These are phyloP conservation scores for Delitschia confertaspora DNA, from an alignment of 495 filamentous ascomycete species.

Conservation along the genomic window DNA sequence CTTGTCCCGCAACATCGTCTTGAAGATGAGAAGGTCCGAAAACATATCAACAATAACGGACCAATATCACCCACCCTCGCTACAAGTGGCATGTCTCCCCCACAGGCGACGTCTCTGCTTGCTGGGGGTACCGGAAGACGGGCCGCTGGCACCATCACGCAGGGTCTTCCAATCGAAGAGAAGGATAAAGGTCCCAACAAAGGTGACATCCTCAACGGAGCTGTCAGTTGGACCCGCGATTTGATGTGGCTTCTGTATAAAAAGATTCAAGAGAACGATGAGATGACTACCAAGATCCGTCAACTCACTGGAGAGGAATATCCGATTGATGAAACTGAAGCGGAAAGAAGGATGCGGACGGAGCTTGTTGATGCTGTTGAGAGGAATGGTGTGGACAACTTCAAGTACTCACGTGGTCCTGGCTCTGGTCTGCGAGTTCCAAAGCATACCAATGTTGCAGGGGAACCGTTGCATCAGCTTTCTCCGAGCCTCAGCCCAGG, in stretches of 20 bases:
- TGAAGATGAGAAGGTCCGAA: conserved; percentile 94
- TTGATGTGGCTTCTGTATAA: conserved; percentile 91
- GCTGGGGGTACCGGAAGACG: conserved; percentile 76
- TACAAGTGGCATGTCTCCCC: conserved; percentile 51
- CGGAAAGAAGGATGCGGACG: conserved; percentile 88
- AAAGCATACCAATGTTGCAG: conserved; percentile 83
- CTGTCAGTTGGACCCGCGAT: conserved; percentile 93
- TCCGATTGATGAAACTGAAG: conserved; percentile 79
- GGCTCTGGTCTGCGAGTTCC: conserved; percentile 84
- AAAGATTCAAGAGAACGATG: conserved; percentile 80
- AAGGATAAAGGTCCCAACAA: conserved; percentile 99
- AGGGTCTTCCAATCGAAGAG: conserved; percentile 83
- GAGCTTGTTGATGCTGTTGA: conserved; percentile 79
- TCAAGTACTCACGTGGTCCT: conserved; percentile 73
- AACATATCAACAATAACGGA: conserved; percentile 83
- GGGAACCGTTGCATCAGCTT: conserved; percentile 54
- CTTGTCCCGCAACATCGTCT: conserved; percentile 86
- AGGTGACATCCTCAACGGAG: conserved; percentile 94
- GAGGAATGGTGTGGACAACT: conserved; percentile 61
- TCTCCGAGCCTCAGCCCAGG: conserved; percentile 63
- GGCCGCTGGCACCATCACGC: conserved; percentile 82
- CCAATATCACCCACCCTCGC: conserved; percentile 72
- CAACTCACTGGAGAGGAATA: conserved; percentile 57
- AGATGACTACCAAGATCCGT: conserved; percentile 63
- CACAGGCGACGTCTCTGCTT: conserved; percentile 79